These are phyloP conservation scores for Sugiyamaella floridensis DNA, from an alignment of 805 yeast species.

Conservation along the genomic window DNA sequence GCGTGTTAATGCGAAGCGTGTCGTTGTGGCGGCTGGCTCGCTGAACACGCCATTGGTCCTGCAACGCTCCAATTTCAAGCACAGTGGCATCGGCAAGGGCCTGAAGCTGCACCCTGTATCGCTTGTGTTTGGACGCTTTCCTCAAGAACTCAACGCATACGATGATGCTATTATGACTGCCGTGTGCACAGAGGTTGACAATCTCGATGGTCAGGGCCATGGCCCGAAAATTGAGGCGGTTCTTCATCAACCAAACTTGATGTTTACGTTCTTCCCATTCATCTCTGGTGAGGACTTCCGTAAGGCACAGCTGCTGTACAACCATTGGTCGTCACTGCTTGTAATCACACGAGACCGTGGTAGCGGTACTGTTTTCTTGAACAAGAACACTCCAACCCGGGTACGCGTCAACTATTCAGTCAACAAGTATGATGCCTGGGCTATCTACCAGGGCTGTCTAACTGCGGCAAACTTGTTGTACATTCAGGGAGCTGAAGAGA, in stretches of 20 bases:
- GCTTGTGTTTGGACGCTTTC: conserved; percentile 36
- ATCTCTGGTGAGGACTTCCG: conserved; percentile 31
- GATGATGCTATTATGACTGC: conserved; percentile 45
- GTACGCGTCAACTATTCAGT: conserved; percentile 36
- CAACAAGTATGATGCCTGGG: conserved; percentile 37
- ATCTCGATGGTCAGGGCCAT: conserved; percentile 46
- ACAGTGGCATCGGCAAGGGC: conserved; percentile 44
- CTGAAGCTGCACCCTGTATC: conserved; percentile 48
- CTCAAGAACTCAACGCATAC: conserved; percentile 35
- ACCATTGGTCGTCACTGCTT: conserved; percentile 35
- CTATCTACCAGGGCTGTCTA: conserved; percentile 35
- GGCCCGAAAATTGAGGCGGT: conserved; percentile 48
- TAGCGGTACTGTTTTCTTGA: conserved; percentile 35
- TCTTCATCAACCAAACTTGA: conserved; percentile 40
- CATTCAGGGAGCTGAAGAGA: conserved; percentile 43
- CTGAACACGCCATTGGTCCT: conserved; percentile 44
- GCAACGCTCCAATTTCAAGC: conserved; percentile 43
- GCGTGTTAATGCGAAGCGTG: conserved; percentile 38
- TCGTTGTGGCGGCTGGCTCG: conserved; percentile 43
- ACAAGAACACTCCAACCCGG: conserved; percentile 31
- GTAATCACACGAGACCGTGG: conserved; percentile 42
- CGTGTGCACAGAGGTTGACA: conserved; percentile 40
- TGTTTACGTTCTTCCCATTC: conserved; percentile 40
- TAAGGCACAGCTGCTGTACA: conserved; percentile 32
- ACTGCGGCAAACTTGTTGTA: conserved; percentile 41